phyloP scores from a whole-genome alignment of 108 stramenopile species.

The Skeletonema marinoi region DNA sequence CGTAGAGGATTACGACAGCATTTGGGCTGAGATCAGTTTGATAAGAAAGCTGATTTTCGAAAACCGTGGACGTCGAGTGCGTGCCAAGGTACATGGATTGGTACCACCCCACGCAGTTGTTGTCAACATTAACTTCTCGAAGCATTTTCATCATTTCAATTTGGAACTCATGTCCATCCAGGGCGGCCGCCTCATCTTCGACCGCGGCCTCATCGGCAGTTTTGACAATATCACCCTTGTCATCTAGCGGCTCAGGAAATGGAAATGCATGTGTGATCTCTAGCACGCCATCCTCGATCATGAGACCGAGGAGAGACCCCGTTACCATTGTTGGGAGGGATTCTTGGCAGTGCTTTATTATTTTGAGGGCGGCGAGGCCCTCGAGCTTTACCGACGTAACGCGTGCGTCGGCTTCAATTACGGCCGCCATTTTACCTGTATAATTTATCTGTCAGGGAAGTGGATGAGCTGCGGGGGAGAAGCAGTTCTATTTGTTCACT shows the following conservation, averaged over 20 bases:
- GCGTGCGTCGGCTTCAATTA: constrained; percentile 72
- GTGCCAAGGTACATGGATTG: constrained; percentile 96
- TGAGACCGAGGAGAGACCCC: constrained; percentile 95
- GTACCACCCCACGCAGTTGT: constrained; percentile 99
- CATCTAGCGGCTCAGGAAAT: constrained; percentile 67
- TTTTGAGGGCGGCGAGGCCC: constrained; percentile 92
- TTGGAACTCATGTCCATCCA: constrained; percentile 89
- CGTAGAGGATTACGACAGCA: constrained; percentile 95
- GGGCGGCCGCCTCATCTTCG: constrained; percentile 59
- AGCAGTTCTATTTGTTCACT: not conserved
- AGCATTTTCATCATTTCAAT: constrained; percentile 99
- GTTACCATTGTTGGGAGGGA: constrained; percentile 91
- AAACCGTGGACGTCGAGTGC: constrained; percentile 82
- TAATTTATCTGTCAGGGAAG: not conserved
- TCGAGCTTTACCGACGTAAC: constrained; percentile 80
- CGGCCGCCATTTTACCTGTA: constrained; percentile 61
- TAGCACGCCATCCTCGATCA: constrained; percentile 68
- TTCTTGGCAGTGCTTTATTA: constrained; percentile 98
- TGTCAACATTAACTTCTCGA: constrained; percentile 97
- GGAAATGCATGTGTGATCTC: constrained; percentile 96
- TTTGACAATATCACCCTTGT: constrained; percentile 51
- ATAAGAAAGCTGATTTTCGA: constrained; percentile 94
- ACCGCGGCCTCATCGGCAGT: constrained; percentile 60
- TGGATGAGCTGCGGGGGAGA: not conserved
- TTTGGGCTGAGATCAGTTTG: constrained; percentile 94